These are phyloP conservation scores for Pichia paraexigua DNA, from an alignment of 805 yeast genomes.

Conservation along the genomic window DNA sequence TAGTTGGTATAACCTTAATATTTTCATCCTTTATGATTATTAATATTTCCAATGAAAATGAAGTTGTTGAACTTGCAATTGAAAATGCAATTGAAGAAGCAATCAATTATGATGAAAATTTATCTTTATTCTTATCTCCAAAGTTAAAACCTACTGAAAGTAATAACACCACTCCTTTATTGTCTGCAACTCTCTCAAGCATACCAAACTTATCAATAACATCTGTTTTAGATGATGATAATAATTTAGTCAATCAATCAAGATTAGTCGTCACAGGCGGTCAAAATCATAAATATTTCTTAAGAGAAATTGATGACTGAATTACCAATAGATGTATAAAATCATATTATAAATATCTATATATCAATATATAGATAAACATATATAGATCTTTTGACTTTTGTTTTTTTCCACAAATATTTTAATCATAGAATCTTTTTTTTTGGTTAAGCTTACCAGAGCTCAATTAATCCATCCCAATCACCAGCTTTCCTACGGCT, in stretches of 20 bases:
- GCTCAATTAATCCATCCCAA: conserved; percentile 47
- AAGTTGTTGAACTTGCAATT: conserved; percentile 37
- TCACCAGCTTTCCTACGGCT: conserved; percentile 54
- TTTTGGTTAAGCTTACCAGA: conserved; percentile 40
- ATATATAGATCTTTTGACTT: not conserved
- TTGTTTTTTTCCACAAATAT: not conserved
- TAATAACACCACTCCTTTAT: not conserved
- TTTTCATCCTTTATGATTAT: conserved; percentile 39
- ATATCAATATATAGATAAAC: no score
- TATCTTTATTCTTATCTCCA: conserved; percentile 43
- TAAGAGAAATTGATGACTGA: conserved; percentile 20
- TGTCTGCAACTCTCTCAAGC: conserved; percentile 11
- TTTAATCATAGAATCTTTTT: not conserved
- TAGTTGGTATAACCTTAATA: conserved; percentile 40
- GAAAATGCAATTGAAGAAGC: conserved; percentile 43
- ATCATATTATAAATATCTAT: not conserved
- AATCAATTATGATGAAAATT: conserved; percentile 35
- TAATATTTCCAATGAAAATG: conserved; percentile 38
- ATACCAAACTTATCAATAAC: conserved; percentile 22
- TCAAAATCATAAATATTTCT: conserved; percentile 27
- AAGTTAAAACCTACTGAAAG: conserved; percentile 9
- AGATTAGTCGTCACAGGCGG: conserved; percentile 30
- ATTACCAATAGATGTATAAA: not conserved
- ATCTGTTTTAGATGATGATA: not conserved
- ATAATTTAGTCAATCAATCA: not conserved